Evolutionary conservation across 1,284 basidiomycete genomes (phyloP), one percentile per base, ranked within the genome.

Genomic region (Cystobasidiaceae sp.): DNA sequence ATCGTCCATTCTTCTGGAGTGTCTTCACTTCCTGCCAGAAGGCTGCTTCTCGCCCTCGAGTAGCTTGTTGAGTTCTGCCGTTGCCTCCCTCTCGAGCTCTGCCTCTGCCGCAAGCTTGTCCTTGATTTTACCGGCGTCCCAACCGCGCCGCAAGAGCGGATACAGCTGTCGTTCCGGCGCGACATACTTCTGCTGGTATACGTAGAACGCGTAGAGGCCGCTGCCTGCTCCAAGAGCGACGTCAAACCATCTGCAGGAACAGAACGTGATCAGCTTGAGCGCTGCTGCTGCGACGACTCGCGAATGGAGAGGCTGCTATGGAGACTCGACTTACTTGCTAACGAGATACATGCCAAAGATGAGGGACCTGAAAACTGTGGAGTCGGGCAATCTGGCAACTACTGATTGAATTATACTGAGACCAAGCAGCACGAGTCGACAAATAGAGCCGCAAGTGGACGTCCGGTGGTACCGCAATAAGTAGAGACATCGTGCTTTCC

Each of bases 71-170:
- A 56, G 27, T 44, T 56, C 54, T 4, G 25, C 54, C 28, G 25
- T 56, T 28, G 54, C 54, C 45, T 56, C 54, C 25, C 33, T 56
- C 27, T 56, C 54, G 19, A 56, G 54, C 27, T 56, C 54, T 4
- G 54, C 54, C 27, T 56, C 54, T 34, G 54, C 54, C 17, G 41
- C 39, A 41, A 41, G 54, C 41, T 33, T 56, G 27, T 56, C 39
- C 17, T 43, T 56, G 25, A 43, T 37, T 41, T 56, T 56, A 27
- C 45, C 39, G 15, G 19, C 54, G 44, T 56, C 37, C 28, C 45
- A 56, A 19, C 54, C 54, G 9, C 54, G 54, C 39, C 45, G 41
- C 8, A 56, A 41, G 39, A 56, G 17, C 28, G 54, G 37, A 8
- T 28, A 17, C 19, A 56, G 27, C 21, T 41, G n/a, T 28, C 34